phyloP scores from a whole-genome alignment of 2,329 filamentous ascomycete genomes.

The Monosporascus sp. region DNA sequence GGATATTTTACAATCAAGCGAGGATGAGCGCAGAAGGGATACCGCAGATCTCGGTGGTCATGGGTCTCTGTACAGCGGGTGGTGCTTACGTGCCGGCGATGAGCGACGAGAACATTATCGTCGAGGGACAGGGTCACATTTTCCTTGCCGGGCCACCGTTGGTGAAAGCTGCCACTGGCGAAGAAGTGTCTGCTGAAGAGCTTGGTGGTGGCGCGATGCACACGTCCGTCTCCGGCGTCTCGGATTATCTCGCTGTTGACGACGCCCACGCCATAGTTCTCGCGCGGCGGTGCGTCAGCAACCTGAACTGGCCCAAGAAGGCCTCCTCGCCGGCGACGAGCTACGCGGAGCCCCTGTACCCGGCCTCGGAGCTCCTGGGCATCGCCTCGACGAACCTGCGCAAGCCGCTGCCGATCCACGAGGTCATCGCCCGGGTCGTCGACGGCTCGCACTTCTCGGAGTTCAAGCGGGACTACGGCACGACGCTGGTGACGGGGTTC shows the following conservation, averaged over 20 bases:
- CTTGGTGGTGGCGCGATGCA: slow-evolving; percentile 87
- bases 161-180: slow-evolving; percentile 92
- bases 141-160: slow-evolving; percentile 92
- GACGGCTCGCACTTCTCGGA: slow-evolving; percentile 87
- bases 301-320: slow-evolving; percentile 77
- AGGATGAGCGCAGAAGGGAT: slow-evolving; percentile 86
- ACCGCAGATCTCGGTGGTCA: slow-evolving; percentile 89
- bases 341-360: slow-evolving; percentile 74
- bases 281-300: slow-evolving; percentile 75
- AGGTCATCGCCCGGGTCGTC: slow-evolving; percentile 88
- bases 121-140: slow-evolving; percentile 92
- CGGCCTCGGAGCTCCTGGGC: slow-evolving; percentile 73
- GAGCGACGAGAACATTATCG: slow-evolving; percentile 97
- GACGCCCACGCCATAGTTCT: slow-evolving; percentile 88
- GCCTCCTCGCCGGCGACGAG: slow-evolving; percentile 31
- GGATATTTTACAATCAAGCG: slow-evolving; percentile 98
- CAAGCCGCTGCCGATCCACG: slow-evolving; percentile 77
- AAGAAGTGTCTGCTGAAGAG: slow-evolving; percentile 85
- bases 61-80: slow-evolving; percentile 94
- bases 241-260: slow-evolving; percentile 90
- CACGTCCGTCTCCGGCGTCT: slow-evolving; percentile 84
- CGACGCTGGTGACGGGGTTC: slow-evolving; percentile 87
- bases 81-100: slow-evolving; percentile 96
- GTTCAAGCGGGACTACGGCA: slow-evolving; percentile 90
- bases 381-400: slow-evolving; percentile 89